Conservation (phyloP, 2,329 filamentous ascomycete genomes). For the Aspergillus sp. region DNA sequence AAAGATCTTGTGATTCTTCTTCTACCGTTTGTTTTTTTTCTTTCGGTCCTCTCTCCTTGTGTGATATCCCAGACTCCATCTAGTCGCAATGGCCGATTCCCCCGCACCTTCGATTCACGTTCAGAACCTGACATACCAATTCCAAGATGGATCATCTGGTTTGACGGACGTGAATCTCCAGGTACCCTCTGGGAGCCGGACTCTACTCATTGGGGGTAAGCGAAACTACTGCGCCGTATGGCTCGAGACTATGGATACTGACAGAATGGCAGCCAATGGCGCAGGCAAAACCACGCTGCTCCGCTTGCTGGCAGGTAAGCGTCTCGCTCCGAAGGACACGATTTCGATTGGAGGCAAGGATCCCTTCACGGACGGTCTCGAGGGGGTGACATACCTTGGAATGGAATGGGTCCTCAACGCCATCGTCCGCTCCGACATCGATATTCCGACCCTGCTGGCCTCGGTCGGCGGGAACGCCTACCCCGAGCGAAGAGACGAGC, state of each 20-base stretch:
- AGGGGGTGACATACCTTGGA: conserved; percentile 95
- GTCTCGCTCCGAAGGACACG: conserved; percentile 73
- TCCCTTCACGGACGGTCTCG: conserved; percentile 84
- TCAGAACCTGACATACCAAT: conserved; percentile 78
- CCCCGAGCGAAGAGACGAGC: conserved; percentile 77
- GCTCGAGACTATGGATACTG: conserved; percentile 5
- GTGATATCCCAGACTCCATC: not conserved
- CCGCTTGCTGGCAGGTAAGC: conserved; percentile 90
- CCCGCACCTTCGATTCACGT: conserved; percentile 64
- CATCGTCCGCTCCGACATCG: conserved; percentile 93
- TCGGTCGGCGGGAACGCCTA: conserved; percentile 86
- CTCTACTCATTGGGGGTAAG: conserved; percentile 81
- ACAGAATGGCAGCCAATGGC: conserved; percentile 67
- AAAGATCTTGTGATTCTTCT: not conserved
- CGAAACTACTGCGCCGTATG: not conserved
- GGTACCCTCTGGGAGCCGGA: conserved; percentile 80
- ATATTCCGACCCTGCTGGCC: conserved; percentile 78
- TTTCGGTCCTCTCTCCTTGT: conserved; percentile 1
- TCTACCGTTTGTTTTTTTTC: not conserved
- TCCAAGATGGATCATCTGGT: conserved; percentile 81
- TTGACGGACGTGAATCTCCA: conserved; percentile 70
- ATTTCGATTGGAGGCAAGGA: conserved; percentile 81
- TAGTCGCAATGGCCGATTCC: conserved; percentile 18
- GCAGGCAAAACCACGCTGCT: conserved; percentile 97
- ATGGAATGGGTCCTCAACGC: conserved; percentile 98